Evolutionary conservation across 2,329 filamentous ascomycete species (phyloP).

Genomic region (Exophiala sp.): DNA sequence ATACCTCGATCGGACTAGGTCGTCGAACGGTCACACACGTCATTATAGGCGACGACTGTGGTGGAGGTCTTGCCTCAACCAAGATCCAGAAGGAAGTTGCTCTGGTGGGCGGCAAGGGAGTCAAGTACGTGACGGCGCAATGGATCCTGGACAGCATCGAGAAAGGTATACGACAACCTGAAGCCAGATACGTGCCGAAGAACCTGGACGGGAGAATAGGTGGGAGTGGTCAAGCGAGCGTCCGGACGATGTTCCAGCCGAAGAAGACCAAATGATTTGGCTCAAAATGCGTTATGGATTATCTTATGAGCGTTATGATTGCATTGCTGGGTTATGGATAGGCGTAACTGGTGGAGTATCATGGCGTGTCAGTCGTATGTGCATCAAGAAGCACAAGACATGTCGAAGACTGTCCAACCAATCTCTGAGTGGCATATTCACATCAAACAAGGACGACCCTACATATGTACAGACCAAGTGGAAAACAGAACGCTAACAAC

Average conservation of each 20-base stretch:
- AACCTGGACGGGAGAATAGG: constrained; percentile 48
- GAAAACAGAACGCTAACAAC: background rate
- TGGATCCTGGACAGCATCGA: constrained; percentile 85
- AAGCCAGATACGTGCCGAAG: constrained; percentile 66
- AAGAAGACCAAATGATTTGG: constrained; percentile 1
- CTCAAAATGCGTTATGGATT: background rate
- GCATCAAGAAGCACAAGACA: no score
- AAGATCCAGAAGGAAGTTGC: constrained; percentile 81
- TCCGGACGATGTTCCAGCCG: constrained; percentile 35
- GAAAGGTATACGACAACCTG: constrained; percentile 68
- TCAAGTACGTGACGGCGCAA: constrained; percentile 77
- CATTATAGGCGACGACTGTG: constrained; percentile 59
- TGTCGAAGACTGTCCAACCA: no score
- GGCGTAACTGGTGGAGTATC: no score
- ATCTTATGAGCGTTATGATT: background rate
- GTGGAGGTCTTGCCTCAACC: constrained; percentile 69
- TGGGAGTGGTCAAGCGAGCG: constrained; percentile 60
- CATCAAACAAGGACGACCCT: no score
- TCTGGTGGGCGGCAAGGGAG: constrained; percentile 61
- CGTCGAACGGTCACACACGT: constrained; percentile 79
- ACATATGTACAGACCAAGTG: no score
- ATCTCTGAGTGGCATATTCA: no score
- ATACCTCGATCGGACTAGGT: constrained; percentile 66
- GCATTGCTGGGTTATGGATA: background rate
- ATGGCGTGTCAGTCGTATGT: no score